Percentiles rank a stretch among this genome's conserved stretches.
phyloP scores from a whole-genome alignment of 352 stramenopile genomes.

The Achlya hypogyna region DNA sequence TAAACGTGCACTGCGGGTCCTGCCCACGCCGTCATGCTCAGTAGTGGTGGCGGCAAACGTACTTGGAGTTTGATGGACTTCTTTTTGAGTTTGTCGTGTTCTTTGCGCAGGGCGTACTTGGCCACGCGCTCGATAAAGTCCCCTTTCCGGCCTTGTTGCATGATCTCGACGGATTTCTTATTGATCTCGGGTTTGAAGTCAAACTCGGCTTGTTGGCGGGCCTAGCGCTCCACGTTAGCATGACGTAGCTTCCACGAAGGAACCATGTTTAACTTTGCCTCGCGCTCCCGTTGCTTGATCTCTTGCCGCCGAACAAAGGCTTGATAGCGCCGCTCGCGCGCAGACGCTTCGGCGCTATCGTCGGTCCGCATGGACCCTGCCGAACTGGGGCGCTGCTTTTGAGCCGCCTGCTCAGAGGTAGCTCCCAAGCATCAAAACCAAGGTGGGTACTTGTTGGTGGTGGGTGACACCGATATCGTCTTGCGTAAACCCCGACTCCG shows the following conservation, averaged over 20 bases:
- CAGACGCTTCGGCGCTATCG: slow-evolving; percentile 23
- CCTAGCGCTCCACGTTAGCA: background rate
- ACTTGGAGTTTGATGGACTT: slow-evolving; percentile 54
- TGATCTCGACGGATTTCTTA: slow-evolving; percentile 70
- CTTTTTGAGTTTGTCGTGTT: slow-evolving; percentile 72
- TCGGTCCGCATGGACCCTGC: slow-evolving; percentile 33
- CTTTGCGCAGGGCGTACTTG: slow-evolving; percentile 62
- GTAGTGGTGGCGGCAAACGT: background rate
- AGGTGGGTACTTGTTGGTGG: slow-evolving; percentile 3
- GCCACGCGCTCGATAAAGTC: slow-evolving; percentile 76
- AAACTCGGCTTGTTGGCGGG: slow-evolving; percentile 35
- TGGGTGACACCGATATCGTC: slow-evolving; percentile 48
- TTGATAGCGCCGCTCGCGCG: slow-evolving; percentile 45
- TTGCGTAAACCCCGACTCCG: slow-evolving; percentile 22
- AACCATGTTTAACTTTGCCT: slow-evolving; percentile 47
- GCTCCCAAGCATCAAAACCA: background rate
- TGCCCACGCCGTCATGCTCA: slow-evolving; percentile 21
- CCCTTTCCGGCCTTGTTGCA: slow-evolving; percentile 69
- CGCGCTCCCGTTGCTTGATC: slow-evolving; percentile 56
- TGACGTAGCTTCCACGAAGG: slow-evolving; percentile 26
- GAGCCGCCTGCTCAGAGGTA: background rate
- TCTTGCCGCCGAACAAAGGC: slow-evolving; percentile 66
- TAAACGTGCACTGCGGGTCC: slow-evolving; percentile 80
- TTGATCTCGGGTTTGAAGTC: slow-evolving; percentile 67
- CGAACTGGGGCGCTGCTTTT: slow-evolving; percentile 36